These are phyloP conservation scores for Aspergillus saccharolyticus DNA, from an alignment of 495 filamentous ascomycete genomes.

Conservation along the genomic window DNA sequence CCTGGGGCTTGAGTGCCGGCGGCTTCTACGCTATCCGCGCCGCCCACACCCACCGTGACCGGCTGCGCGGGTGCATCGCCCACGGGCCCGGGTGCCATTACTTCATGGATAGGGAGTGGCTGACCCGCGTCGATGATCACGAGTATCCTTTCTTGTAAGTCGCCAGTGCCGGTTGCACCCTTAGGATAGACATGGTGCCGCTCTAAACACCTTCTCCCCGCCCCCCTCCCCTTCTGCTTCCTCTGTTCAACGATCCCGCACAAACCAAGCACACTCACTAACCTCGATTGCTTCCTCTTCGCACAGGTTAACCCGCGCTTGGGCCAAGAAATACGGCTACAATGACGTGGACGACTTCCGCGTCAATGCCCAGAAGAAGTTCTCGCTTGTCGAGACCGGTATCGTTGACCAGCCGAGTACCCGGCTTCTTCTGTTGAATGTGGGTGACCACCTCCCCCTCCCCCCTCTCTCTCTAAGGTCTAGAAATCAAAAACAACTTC, in stretches of 20 bases:
- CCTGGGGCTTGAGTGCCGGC: conserved; percentile 70
- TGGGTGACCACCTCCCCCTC: conserved; percentile 24
- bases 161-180: neutral
- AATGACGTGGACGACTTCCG: conserved; percentile 54
- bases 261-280: neutral
- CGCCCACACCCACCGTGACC: conserved; percentile 62
- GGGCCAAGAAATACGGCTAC: conserved; percentile 71
- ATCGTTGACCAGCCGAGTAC: conserved; percentile 59
- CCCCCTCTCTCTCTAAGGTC: too few relatives aligned
- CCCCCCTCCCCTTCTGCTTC: neutral
- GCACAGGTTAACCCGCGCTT: conserved; percentile 52
- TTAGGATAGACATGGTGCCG: too few relatives aligned
- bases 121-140: conserved; percentile 61
- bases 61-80: conserved; percentile 57
- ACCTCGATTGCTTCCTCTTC: neutral
- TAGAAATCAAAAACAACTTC: too few relatives aligned
- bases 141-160: conserved; percentile 73
- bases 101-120: conserved; percentile 62
- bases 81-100: conserved; percentile 69
- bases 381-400: conserved; percentile 67
- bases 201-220: neutral
- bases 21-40: conserved; percentile 74
- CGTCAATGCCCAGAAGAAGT: conserved; percentile 58
- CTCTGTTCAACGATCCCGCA: neutral
- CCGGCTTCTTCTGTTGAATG: conserved; percentile 63